Percentiles rank a stretch among this genome's conserved stretches.
phyloP scores from a whole-genome alignment of 2,329 filamentous ascomycete species.

The Penicillium verrucosum region DNA sequence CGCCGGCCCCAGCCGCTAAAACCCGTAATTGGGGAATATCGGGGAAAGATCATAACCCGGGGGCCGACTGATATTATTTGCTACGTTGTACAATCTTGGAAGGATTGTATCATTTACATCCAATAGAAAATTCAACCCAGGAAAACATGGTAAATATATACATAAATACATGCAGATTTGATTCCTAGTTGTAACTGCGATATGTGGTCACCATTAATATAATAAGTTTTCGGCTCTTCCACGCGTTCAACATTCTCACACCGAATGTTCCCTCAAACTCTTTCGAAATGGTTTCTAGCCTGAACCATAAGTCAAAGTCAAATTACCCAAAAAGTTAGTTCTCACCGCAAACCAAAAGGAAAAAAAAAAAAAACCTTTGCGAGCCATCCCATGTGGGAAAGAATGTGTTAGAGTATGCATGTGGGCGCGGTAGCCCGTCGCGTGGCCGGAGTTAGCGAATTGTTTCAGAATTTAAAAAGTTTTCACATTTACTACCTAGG shows the following conservation, averaged over 20 bases:
- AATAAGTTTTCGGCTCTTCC: neutral
- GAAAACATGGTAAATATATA: neutral
- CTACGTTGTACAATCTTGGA: too few species aligned
- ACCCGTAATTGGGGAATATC: slow-evolving; percentile 1
- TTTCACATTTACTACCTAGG: neutral
- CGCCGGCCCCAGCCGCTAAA: neutral
- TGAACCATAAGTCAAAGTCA: neutral
- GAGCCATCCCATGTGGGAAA: slow-evolving; percentile 18
- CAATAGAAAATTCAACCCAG: neutral
- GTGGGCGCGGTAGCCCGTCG: slow-evolving; percentile 17
- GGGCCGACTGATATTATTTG: neutral
- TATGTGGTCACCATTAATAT: neutral
- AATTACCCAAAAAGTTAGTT: neutral
- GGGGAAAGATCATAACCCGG: neutral
- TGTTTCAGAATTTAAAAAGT: slow-evolving; percentile 15
- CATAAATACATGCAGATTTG: neutral
- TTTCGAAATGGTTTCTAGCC: neutral
- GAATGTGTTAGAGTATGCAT: slow-evolving; percentile 13
- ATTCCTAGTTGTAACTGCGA: neutral
- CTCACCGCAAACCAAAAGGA: slow-evolving; percentile 3
- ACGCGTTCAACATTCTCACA: neutral
- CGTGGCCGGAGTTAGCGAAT: slow-evolving; percentile 19
- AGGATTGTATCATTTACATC: slow-evolving; percentile 1
- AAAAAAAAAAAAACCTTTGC: slow-evolving; percentile 10
- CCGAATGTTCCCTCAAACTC: neutral